Conservation (phyloP, 805 yeast species). For the Blastobotrys mokoenaii region DNA sequence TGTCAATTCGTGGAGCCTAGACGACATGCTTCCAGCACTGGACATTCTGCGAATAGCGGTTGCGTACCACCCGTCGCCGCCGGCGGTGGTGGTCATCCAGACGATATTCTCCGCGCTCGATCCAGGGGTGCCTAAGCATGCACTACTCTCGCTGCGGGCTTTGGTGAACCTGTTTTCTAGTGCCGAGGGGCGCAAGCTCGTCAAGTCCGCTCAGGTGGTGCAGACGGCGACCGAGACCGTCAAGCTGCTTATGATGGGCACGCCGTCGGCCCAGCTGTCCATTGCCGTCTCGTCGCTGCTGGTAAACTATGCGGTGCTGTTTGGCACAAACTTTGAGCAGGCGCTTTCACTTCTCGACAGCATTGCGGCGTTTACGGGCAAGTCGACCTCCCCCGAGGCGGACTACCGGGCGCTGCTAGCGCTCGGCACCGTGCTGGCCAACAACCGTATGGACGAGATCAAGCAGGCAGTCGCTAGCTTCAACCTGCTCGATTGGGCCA, state of each 20-base stretch:
- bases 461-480: conserved; percentile 4
- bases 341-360: conserved; percentile 22
- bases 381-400: conserved; percentile 47
- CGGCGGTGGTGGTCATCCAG: conserved; percentile 24
- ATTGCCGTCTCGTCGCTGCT: conserved; percentile 43
- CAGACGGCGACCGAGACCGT: conserved; percentile 24
- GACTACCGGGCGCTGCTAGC: conserved; percentile 57
- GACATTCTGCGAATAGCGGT: conserved; percentile 52
- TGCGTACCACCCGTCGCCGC: conserved; percentile 32
- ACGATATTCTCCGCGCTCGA: conserved; percentile 23
- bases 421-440: conserved; percentile 46
- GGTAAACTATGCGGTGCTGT: conserved; percentile 37
- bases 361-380: conserved; percentile 26
- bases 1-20: conserved; percentile 39
- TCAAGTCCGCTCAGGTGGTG: conserved; percentile 20
- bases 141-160: conserved; percentile 50
- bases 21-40: conserved; percentile 44
- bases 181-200: conserved; percentile 19
- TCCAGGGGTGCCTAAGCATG: conserved; percentile 28
- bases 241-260: neutral
- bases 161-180: conserved; percentile 45
- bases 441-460: conserved; percentile 8
- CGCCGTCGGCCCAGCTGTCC: conserved; percentile 4
- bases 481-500: conserved; percentile 4
- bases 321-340: conserved; percentile 23